Evolutionary conservation across 768 basidiomycete species (phyloP).

Genomic region (Trametes elegans): DNA sequence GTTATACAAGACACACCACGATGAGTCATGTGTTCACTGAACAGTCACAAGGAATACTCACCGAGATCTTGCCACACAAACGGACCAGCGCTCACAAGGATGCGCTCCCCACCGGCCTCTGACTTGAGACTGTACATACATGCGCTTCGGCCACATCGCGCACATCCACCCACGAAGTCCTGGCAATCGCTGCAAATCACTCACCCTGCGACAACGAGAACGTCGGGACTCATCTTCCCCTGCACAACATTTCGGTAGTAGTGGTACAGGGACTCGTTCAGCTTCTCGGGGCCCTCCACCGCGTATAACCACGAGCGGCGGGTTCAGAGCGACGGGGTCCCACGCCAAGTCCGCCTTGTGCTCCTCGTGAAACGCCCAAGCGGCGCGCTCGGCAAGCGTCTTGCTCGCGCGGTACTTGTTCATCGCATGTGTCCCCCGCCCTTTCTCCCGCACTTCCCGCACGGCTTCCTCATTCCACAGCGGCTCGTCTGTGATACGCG

Average conservation of each 20-base stretch:
- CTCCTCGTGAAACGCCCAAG: slow-evolving; percentile 19
- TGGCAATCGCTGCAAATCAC: background rate
- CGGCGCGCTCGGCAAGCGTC: slow-evolving; percentile 51
- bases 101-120: slow-evolving; percentile 53
- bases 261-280: slow-evolving; percentile 30
- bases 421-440: slow-evolving; percentile 36
- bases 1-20: too few species aligned
- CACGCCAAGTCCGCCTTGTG: slow-evolving; percentile 23
- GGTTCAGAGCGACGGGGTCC: slow-evolving; percentile 35
- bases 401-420: slow-evolving; percentile 60
- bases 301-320: slow-evolving; percentile 41
- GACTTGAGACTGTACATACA: slow-evolving; percentile 50
- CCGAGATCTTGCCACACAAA: slow-evolving; percentile 19
- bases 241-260: slow-evolving; percentile 36
- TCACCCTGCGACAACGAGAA: background rate
- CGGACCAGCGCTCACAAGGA: slow-evolving; percentile 44
- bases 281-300: slow-evolving; percentile 25
- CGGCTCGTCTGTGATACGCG: slow-evolving; percentile 39
- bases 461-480: slow-evolving; percentile 59
- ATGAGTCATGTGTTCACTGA: background rate
- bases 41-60: background rate
- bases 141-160: slow-evolving; percentile 48
- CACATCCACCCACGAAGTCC: slow-evolving; percentile 35
- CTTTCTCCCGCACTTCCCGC: slow-evolving; percentile 51
- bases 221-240: background rate